Percentiles rank a stretch among this genome's conserved stretches.
Conservation (phyloP, 306 rosid genomes). For the Ormosia emarginata region DNA sequence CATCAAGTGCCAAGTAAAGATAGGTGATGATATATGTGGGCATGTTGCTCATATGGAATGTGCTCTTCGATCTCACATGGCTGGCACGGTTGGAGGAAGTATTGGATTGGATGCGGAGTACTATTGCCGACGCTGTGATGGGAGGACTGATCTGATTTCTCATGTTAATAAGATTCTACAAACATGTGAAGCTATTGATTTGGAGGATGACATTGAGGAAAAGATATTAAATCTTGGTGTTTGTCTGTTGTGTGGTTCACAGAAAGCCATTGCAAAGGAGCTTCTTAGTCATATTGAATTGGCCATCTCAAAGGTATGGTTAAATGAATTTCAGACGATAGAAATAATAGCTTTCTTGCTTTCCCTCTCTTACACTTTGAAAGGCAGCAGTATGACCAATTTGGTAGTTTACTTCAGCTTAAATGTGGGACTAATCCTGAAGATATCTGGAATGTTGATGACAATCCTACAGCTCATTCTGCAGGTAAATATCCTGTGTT, state of each 20-base stretch:
- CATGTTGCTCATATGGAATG: slow-evolving; percentile 68
- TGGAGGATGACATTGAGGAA: slow-evolving; percentile 33
- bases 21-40: slow-evolving; percentile 46
- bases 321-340: slow-evolving; percentile 6
- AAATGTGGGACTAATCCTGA: slow-evolving; percentile 44
- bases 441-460: slow-evolving; percentile 48
- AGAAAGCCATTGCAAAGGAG: slow-evolving; percentile 47
- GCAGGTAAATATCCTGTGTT: slow-evolving; percentile 33
- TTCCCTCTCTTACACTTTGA: slow-evolving; percentile 19
- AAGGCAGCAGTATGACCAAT: slow-evolving; percentile 29
- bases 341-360: slow-evolving; percentile 19
- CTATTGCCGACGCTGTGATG: slow-evolving; percentile 76
- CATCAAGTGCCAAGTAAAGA: slow-evolving; percentile 47
- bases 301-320: slow-evolving; percentile 54
- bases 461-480: slow-evolving; percentile 7
- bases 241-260: slow-evolving; percentile 58
- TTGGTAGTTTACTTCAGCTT: slow-evolving; percentile 46
- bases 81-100: slow-evolving; percentile 77
- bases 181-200: slow-evolving; percentile 47
- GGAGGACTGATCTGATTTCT: slow-evolving; percentile 54
- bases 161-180: slow-evolving; percentile 48
- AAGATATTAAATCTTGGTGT: slow-evolving; percentile 46
- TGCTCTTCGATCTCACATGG: slow-evolving; percentile 56
- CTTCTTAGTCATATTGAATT: slow-evolving; percentile 41
- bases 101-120: slow-evolving; percentile 75